phyloP scores from a whole-genome alignment of 768 basidiomycete genomes.

The Tylopilus vinaceipallidus region DNA sequence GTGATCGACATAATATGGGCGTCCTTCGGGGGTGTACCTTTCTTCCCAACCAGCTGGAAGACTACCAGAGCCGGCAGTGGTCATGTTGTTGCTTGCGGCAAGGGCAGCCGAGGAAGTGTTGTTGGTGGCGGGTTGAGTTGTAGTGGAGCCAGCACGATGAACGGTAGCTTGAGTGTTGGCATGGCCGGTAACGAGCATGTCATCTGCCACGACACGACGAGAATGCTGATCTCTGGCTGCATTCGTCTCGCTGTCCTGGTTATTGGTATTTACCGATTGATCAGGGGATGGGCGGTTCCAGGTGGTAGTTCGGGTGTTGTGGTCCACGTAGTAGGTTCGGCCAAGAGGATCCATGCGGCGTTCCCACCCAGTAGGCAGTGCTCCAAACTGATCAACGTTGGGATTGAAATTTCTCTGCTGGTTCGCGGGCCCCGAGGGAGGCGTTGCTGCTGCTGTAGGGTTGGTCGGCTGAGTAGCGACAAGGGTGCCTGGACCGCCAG shows the following conservation, averaged over 20 bases:
- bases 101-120: conserved; percentile 46
- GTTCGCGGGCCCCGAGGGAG: conserved; percentile 42
- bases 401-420: conserved; percentile 89
- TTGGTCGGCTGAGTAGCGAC: conserved; percentile 19
- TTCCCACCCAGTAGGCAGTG: conserved; percentile 93
- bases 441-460: conserved; percentile 26
- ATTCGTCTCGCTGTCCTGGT: conserved; percentile 76
- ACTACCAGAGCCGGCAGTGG: conserved; percentile 78
- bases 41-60: conserved; percentile 99
- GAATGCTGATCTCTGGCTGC: conserved; percentile 86
- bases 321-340: conserved; percentile 97
- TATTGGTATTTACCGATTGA: conserved; percentile 66
- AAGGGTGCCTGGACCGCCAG: conserved; percentile 26
- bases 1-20: conserved; percentile 99
- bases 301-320: conserved; percentile 95
- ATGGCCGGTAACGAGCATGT: conserved; percentile 74
- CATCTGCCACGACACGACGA: conserved; percentile 80
- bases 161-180: conserved; percentile 39
- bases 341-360: conserved; percentile 95
- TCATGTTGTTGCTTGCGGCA: conserved; percentile 47
- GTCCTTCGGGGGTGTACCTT: conserved; percentile 95
- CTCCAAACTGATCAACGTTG: conserved; percentile 90
- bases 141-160: conserved; percentile 39
- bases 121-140: conserved; percentile 26
- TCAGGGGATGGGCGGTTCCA: conserved; percentile 91